These are phyloP conservation scores for Rhododendron griersonianum DNA, from an alignment of 148 eudicot species.

Conservation along the genomic window DNA sequence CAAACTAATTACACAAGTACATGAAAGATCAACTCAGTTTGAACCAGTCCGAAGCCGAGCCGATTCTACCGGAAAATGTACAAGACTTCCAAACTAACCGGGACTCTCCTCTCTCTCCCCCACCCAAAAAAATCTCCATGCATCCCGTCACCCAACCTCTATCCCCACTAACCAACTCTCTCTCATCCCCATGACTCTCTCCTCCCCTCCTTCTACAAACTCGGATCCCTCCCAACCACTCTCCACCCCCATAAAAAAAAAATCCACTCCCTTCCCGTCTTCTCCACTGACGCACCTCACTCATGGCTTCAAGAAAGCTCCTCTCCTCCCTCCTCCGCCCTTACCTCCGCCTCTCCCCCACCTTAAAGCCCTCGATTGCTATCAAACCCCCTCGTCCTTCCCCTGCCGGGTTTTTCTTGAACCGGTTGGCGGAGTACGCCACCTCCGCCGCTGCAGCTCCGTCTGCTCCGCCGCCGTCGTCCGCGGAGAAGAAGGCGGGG, in stretches of 20 bases:
- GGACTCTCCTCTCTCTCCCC: neutral
- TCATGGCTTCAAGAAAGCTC: conserved; percentile 35
- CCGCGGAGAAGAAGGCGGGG: neutral
- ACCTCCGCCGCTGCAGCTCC: conserved; percentile 25
- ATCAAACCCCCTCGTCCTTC: conserved; percentile 21
- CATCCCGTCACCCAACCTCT: neutral
- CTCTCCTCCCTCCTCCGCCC: conserved; percentile 28
- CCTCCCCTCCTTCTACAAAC: neutral
- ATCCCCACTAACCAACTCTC: neutral
- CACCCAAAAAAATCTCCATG: neutral
- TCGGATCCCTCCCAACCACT: neutral
- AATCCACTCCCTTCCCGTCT: neutral
- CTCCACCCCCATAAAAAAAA: neutral
- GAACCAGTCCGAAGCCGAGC: neutral
- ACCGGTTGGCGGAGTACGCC: conserved; percentile 31
- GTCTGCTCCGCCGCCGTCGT: neutral
- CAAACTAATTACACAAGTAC: too few relatives aligned
- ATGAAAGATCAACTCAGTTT: neutral
- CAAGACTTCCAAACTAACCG: neutral
- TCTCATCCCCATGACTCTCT: neutral
- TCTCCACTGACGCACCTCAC: neutral
- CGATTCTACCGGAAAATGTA: neutral
- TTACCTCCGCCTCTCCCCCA: conserved; percentile 9
- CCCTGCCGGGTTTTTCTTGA: conserved; percentile 27
- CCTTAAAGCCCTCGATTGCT: neutral